Conservation (phyloP, 768 basidiomycete species). For the Ephemerocybe angulata region DNA sequence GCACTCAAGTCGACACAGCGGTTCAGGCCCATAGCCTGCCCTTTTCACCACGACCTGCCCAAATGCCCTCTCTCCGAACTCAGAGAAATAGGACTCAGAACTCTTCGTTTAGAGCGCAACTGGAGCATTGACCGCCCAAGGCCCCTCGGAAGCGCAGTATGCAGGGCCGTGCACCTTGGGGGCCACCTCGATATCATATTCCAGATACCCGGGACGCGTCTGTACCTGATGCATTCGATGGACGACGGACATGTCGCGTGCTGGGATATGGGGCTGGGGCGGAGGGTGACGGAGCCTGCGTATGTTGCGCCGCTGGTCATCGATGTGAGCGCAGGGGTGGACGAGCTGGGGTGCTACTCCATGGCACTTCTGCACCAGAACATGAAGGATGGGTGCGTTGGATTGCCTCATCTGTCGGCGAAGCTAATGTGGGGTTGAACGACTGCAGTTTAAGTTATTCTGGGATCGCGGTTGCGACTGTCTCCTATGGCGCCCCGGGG, state of each 20-base stretch:
- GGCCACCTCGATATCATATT: constrained; percentile 22
- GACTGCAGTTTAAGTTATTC: neutral
- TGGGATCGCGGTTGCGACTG: neutral
- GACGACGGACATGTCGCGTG: constrained; percentile 12
- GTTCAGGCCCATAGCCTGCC: constrained; percentile 26
- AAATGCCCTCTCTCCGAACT: constrained; percentile 16
- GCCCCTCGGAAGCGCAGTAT: constrained; percentile 17
- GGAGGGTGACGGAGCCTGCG: constrained; percentile 13
- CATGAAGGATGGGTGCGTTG: neutral
- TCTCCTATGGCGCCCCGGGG: neutral
- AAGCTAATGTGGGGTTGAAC: neutral
- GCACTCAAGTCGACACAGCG: constrained; percentile 20
- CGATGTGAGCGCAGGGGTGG: constrained; percentile 27
- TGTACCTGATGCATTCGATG: constrained; percentile 24
- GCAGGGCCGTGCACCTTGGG: constrained; percentile 11
- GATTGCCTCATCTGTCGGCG: neutral
- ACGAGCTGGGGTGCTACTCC: constrained; percentile 22
- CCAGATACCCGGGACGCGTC: constrained; percentile 25
- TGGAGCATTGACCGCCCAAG: constrained; percentile 22
- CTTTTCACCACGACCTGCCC: constrained; percentile 23
- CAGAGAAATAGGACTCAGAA: constrained; percentile 23
- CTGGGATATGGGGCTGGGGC: constrained; percentile 18
- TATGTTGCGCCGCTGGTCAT: constrained; percentile 14
- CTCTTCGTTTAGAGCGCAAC: constrained; percentile 26
- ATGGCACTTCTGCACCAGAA: constrained; percentile 20